These are phyloP conservation scores for Rusavskia elegans DNA, from an alignment of 495 filamentous ascomycete species.

Conservation along the genomic window DNA sequence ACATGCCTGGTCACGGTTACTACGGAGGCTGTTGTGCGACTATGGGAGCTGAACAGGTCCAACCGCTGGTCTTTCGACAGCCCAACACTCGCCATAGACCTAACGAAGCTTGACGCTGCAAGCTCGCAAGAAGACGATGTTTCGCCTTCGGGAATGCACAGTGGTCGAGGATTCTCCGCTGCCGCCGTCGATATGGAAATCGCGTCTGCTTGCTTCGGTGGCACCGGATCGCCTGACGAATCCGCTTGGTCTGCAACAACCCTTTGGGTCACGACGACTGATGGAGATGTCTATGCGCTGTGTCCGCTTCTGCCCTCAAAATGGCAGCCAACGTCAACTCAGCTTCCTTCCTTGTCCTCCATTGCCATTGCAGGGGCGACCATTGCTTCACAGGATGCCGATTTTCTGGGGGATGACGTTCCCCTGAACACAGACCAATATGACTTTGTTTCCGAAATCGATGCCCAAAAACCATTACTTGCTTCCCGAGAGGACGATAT, in stretches of 20 bases:
- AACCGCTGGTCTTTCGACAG: slow-evolving; percentile 73
- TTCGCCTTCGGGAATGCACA: slow-evolving; percentile 47
- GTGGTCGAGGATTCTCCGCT: slow-evolving; percentile 66
- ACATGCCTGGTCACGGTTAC: slow-evolving; percentile 69
- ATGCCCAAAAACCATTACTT: slow-evolving; percentile 52
- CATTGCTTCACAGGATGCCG: slow-evolving; percentile 39
- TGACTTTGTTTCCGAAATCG: slow-evolving; percentile 69
- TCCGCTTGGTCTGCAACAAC: slow-evolving; percentile 85
- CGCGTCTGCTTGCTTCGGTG: slow-evolving; percentile 68
- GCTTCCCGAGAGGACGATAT: slow-evolving; percentile 18
- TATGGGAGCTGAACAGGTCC: slow-evolving; percentile 71
- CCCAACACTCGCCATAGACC: slow-evolving; percentile 65
- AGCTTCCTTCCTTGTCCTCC: slow-evolving; percentile 62
- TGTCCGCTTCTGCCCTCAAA: slow-evolving; percentile 71
- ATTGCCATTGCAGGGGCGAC: slow-evolving; percentile 25
- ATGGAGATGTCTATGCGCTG: slow-evolving; percentile 79
- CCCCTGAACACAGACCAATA: slow-evolving; percentile 52
- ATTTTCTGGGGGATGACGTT: slow-evolving; percentile 33
- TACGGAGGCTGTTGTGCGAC: slow-evolving; percentile 62
- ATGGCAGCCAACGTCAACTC: slow-evolving; percentile 61
- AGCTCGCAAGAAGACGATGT: slow-evolving; percentile 63
- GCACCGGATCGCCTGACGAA: slow-evolving; percentile 42
- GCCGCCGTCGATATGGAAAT: slow-evolving; percentile 79
- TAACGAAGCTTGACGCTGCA: slow-evolving; percentile 68
- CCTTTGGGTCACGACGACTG: slow-evolving; percentile 76